Conservation (phyloP, 192 early-diverging fungal species). For the Hyaloraphidium curvatum region DNA sequence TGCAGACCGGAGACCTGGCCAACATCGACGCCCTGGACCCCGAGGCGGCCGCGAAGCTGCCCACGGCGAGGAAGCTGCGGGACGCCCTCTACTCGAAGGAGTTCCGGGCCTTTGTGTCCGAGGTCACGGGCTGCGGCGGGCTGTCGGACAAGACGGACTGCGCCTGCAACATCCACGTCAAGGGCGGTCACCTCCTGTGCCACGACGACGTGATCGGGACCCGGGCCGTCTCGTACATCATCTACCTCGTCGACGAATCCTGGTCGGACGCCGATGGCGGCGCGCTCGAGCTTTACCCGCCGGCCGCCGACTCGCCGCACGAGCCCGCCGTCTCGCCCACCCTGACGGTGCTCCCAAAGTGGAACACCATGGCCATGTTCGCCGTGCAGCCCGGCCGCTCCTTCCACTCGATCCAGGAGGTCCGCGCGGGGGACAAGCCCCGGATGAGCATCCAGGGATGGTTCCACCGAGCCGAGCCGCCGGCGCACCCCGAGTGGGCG, state of each 20-base stretch:
- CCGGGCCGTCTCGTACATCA: conserved; percentile 51
- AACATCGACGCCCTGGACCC: conserved; percentile 54
- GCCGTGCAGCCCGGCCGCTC: conserved; percentile 57
- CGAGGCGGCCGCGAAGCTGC: conserved; percentile 32
- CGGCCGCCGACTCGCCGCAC: conserved; percentile 28
- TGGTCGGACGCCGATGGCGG: conserved; percentile 49
- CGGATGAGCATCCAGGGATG: conserved; percentile 50
- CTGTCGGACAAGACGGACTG: conserved; percentile 47
- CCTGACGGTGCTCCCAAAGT: conserved; percentile 30
- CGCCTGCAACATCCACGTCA: conserved; percentile 48
- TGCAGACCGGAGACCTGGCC: conserved; percentile 60
- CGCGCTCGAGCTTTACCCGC: conserved; percentile 56
- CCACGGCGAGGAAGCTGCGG: conserved; percentile 32
- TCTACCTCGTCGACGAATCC: conserved; percentile 46
- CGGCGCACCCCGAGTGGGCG: too few species aligned
- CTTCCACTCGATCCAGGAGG: conserved; percentile 65
- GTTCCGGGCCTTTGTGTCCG: conserved; percentile 45
- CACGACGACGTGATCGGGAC: conserved; percentile 73
- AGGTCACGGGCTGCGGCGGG: conserved; percentile 46
- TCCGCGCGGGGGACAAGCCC: conserved; percentile 25
- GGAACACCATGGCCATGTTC: conserved; percentile 66
- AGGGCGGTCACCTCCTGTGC: conserved; percentile 51
- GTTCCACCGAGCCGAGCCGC: conserved; percentile 49
- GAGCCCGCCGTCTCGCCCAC: conserved; percentile 32
- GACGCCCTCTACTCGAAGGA: conserved; percentile 54